Evolutionary conservation across 768 basidiomycete species (phyloP).

Genomic region (Leccinum subgranulosum): DNA sequence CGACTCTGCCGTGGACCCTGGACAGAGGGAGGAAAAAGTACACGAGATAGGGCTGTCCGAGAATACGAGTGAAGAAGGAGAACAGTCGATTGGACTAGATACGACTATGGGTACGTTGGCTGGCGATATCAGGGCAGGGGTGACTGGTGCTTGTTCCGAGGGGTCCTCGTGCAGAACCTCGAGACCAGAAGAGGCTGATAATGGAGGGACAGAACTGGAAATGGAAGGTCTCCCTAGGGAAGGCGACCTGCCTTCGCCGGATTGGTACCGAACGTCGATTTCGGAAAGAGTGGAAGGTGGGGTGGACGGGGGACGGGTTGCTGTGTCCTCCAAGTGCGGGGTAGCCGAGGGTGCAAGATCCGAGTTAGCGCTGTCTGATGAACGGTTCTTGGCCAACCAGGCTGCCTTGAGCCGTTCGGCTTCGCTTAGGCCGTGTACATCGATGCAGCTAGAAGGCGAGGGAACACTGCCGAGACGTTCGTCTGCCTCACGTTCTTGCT

Average conservation of each 20-base stretch:
- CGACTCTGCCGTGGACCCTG: conserved; percentile 12
- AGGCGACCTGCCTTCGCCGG: conserved; percentile 6
- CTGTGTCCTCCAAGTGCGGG: neutral
- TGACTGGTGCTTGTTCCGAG: conserved; percentile 16
- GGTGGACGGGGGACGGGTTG: neutral
- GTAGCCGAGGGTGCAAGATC: conserved; percentile 3
- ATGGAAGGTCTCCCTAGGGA: conserved; percentile 19
- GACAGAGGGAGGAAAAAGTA: conserved; percentile 21
- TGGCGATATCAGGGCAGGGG: conserved; percentile 2
- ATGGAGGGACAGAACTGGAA: conserved; percentile 19
- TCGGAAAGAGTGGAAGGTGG: conserved; percentile 1
- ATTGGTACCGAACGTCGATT: neutral
- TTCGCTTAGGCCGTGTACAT: conserved; percentile 34
- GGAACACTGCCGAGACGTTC: conserved; percentile 38
- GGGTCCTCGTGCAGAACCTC: conserved; percentile 33
- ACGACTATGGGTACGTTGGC: conserved; percentile 17
- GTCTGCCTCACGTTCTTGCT: conserved; percentile 41
- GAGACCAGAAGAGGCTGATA: conserved; percentile 24
- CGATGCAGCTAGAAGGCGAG: conserved; percentile 21
- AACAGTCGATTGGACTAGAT: conserved; percentile 10
- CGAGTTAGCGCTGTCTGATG: conserved; percentile 24
- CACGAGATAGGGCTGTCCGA: conserved; percentile 26
- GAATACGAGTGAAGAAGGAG: conserved; percentile 1
- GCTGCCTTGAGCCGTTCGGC: conserved; percentile 34
- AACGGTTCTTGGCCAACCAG: no score